These are phyloP conservation scores for Candida pini DNA, from an alignment of 805 yeast genomes.

Conservation along the genomic window DNA sequence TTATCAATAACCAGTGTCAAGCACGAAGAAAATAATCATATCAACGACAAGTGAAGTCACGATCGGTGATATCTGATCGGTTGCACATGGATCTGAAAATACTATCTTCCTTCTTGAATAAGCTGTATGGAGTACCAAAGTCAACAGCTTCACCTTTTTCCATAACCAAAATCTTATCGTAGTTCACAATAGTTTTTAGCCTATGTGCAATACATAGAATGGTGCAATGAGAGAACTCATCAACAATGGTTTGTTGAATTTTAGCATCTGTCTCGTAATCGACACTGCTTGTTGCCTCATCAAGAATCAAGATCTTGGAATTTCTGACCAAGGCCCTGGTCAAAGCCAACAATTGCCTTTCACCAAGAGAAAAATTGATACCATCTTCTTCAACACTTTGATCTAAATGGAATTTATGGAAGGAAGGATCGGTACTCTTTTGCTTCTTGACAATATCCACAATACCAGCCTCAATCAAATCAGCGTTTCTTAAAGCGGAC, in stretches of 20 bases:
- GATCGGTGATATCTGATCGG: conserved; percentile 37
- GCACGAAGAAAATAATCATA: no score
- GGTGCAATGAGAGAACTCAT: conserved; percentile 58
- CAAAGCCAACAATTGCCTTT: conserved; percentile 62
- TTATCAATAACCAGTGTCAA: no score
- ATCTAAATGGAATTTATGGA: conserved; percentile 59
- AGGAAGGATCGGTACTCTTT: conserved; percentile 21
- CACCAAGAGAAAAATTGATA: conserved; percentile 64
- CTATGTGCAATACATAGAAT: conserved; percentile 72
- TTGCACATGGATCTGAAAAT: conserved; percentile 48
- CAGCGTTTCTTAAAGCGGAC: conserved; percentile 55
- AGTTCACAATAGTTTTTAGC: conserved; percentile 52
- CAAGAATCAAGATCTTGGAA: conserved; percentile 56
- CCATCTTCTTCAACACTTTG: conserved; percentile 64
- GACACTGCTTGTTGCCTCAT: conserved; percentile 75
- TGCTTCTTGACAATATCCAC: conserved; percentile 31
- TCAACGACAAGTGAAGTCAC: no score
- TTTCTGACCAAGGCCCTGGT: conserved; percentile 67
- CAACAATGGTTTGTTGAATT: conserved; percentile 54
- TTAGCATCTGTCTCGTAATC: conserved; percentile 67
- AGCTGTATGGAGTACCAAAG: conserved; percentile 44
- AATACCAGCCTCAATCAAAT: conserved; percentile 40
- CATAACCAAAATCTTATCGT: conserved; percentile 55
- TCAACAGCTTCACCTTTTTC: conserved; percentile 53
- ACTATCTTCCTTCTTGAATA: conserved; percentile 38